Conservation (phyloP, 352 stramenopile genomes). For the Phytophthora rubi region DNA sequence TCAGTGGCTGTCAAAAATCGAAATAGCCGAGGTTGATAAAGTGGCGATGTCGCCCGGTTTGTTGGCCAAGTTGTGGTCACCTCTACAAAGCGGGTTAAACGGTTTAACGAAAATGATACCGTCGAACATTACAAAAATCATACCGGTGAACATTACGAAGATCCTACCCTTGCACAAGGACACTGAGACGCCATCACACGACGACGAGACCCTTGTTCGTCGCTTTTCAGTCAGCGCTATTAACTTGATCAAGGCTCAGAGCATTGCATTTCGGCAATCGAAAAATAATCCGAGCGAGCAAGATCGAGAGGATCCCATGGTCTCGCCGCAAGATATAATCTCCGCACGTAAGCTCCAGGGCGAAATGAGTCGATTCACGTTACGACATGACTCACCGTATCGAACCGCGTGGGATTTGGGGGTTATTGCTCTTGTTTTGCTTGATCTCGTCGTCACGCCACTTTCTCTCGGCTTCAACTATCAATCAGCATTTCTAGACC, state of each 20-base stretch:
- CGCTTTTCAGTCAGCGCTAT: slow-evolving; percentile 44
- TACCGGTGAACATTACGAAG: neutral
- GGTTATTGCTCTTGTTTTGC: slow-evolving; percentile 49
- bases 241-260: slow-evolving; percentile 16
- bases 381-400: slow-evolving; percentile 49
- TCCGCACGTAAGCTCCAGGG: slow-evolving; percentile 33
- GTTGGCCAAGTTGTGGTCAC: slow-evolving; percentile 6
- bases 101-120: neutral
- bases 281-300: slow-evolving; percentile 11
- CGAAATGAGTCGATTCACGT: slow-evolving; percentile 40
- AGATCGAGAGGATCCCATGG: neutral
- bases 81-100: neutral
- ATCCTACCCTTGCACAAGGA: neutral
- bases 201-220: slow-evolving; percentile 23
- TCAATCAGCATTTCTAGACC: slow-evolving; percentile 16
- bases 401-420: slow-evolving; percentile 50
- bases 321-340: slow-evolving; percentile 38
- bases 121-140: neutral
- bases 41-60: neutral
- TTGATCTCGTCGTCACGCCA: slow-evolving; percentile 56
- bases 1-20: slow-evolving; percentile 4
- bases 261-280: neutral
- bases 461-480: slow-evolving; percentile 55
- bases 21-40: neutral
- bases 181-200: neutral